Conservation (phyloP, 116 monocot species). For the Iris pallida region DNA sequence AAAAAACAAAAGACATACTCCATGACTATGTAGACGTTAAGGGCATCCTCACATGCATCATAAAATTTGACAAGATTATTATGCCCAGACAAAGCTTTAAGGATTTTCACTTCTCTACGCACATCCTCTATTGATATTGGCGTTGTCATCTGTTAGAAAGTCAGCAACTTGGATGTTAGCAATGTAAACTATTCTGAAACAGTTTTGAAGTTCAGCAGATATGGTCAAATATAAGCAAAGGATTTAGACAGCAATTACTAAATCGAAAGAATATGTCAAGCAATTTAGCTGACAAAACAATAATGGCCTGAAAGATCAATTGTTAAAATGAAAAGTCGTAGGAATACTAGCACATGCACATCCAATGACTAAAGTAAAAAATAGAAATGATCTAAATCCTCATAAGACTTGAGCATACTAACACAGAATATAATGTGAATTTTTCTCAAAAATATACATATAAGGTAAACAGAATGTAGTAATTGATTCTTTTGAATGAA, state of each 20-base stretch:
- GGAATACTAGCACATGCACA: neutral
- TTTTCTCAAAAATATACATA: too few relatives aligned
- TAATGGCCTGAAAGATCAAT: neutral
- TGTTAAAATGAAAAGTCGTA: neutral
- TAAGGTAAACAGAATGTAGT: too few relatives aligned
- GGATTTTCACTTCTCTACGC: slow-evolving; percentile 30
- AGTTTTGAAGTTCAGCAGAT: too few relatives aligned
- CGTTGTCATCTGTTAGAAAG: slow-evolving; percentile 22
- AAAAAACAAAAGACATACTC: slow-evolving; percentile 15
- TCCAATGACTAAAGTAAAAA: neutral
- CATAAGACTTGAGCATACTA: too few relatives aligned
- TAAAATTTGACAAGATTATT: slow-evolving; percentile 26
- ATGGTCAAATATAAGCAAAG: too few relatives aligned
- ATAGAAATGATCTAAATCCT: too few relatives aligned
- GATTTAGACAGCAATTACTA: too few relatives aligned
- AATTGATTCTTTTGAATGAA: too few relatives aligned
- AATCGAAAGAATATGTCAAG: neutral
- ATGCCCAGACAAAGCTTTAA: slow-evolving; percentile 29
- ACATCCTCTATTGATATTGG: slow-evolving; percentile 28
- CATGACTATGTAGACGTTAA: slow-evolving; percentile 32
- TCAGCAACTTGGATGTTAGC: neutral
- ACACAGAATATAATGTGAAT: too few relatives aligned
- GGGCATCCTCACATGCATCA: slow-evolving; percentile 31
- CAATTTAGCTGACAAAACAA: neutral
- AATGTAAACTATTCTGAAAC: neutral